Evolutionary conservation across 495 filamentous ascomycete genomes (phyloP), one percentile per base, ranked within the genome.

Genomic region (Podospora conica): DNA sequence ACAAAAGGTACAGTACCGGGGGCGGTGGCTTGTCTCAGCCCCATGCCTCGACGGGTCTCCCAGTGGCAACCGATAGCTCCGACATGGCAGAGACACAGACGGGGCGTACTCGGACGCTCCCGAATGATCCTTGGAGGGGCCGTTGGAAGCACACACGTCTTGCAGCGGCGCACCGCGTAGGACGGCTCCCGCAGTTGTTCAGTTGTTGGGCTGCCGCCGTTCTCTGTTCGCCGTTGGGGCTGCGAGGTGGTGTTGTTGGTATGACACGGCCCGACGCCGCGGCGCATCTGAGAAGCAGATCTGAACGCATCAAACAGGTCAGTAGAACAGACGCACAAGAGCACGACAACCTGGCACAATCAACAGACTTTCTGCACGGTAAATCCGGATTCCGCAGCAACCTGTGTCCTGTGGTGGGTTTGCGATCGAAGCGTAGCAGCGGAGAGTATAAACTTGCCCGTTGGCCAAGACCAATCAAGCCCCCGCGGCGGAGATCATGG

Each of bases 21-120:
- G 69, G 73, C 72, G 75, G 73, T 75, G 73, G 71, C 71, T 74
- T 75, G 73, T 77, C 71, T 75, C 73, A 75, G 55, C 61, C 68
- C 65, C 66, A 61, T 65, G 62, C 66, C 67, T 66, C 28, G 48
- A 56, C 21, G 27, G n/a, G 54, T 59, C 56, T 60, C 63, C 60
- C 59, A 65, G 68, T 69, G 70, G 70, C 66, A 70, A 70, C 56
- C 31, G 63, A n/a, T 58, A 64, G 53, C 24, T 28, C 63, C 28
- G 63, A 64, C 40, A 48, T 40, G 63, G 33, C 54, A 63, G 22
- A 53, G 21, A 63, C 33, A 27, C 33, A 53, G 23, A 33, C 31
- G 21, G 53, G 25, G 62, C 18, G 28, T 21, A 56, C 63, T 58
- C 63, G 20, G 63, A 64, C 63, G 55, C 55, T 64, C 55, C 63